A percentile compares a stretch with the other conserved stretches of the same genome.
phyloP scores from a whole-genome alignment of 352 stramenopile genomes.

The Pythium apleroticum region DNA sequence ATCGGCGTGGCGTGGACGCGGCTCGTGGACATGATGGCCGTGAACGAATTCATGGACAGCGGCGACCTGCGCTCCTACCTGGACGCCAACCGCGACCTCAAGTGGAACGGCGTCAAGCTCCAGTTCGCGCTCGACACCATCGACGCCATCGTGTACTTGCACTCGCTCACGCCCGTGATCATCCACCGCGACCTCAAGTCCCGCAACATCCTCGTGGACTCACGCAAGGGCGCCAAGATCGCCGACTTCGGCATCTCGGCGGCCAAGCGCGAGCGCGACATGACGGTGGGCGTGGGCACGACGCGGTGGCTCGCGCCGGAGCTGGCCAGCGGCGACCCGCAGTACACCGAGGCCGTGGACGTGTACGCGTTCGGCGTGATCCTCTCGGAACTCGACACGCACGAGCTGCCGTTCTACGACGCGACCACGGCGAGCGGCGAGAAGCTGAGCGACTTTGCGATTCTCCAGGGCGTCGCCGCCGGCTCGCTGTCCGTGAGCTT shows the following conservation, averaged over 20 bases:
- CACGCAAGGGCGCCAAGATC: constrained; percentile 61
- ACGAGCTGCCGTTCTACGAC: constrained; percentile 62
- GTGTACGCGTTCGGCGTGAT: constrained; percentile 73
- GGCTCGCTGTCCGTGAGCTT: constrained; percentile 43
- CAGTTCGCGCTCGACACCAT: constrained; percentile 61
- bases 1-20: constrained; percentile 76
- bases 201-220: constrained; percentile 68
- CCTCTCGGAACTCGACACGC: constrained; percentile 65
- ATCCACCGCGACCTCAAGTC: constrained; percentile 75
- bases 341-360: constrained; percentile 67
- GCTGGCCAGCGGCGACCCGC: constrained; percentile 54
- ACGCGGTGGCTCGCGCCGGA: constrained; percentile 65
- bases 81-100: constrained; percentile 30
- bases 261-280: constrained; percentile 50
- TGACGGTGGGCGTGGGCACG: constrained; percentile 65
- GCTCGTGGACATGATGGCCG: constrained; percentile 61
- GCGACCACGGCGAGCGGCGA: constrained; percentile 30
- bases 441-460: constrained; percentile 55
- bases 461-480: constrained; percentile 54
- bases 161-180: constrained; percentile 60
- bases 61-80: constrained; percentile 61
- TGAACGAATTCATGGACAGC: constrained; percentile 72
- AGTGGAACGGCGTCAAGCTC: constrained; percentile 43
- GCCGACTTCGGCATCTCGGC: constrained; percentile 69
- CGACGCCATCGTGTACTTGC: constrained; percentile 69